Base-by-base conservation (phyloP, 495 filamentous ascomycete genomes). In the Penicilliopsis zonata region DNA sequence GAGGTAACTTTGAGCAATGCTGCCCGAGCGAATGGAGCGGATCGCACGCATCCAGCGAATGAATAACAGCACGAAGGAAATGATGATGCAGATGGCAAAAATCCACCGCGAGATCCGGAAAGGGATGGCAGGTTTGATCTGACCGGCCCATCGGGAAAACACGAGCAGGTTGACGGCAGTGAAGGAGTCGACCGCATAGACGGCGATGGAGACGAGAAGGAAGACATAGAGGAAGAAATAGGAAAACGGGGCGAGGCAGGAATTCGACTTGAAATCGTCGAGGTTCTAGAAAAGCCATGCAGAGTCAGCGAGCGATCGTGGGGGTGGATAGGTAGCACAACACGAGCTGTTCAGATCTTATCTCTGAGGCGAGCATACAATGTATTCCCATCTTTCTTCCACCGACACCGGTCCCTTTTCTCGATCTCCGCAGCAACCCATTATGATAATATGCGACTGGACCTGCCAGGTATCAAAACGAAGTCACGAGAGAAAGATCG, bases 311-410 rank as follows among this genome's bases (percentile, higher is more conserved):
- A 9, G 4, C 6, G 22, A 18, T 13, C 15, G 22, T 18, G 18
- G 17, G 9, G 24, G 33, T n/a, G n/a, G n/a, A n/a, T n/a, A n/a
- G n/a, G n/a, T n/a, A n/a, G n/a, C n/a, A n/a, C n/a, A n/a, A n/a
- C n/a, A n/a, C n/a, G n/a, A n/a, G n/a, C n/a, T n/a, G n/a, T n/a
- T n/a, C n/a, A n/a, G n/a, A n/a, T n/a, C n/a, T n/a, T n/a, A n/a
- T n/a, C n/a, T 13, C n/a, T 5, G 10, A 5, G 4, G 4, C 4
- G n/a, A n/a, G 63, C 82, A 37, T 69, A 92, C 86, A 47, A 98
- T 85, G 43, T 84, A 94, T 44, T 86, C 82, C 84, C 90, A 98
- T 66, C 83, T 85, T 61, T 93, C 80, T 55, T 92, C 84, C 34
- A 85, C 66, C 23, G 65, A 57, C 28, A 84, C 72, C 30, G 72